Evolutionary conservation across 176 grass and related monocot genomes (phyloP).

Genomic region (Eleusine indica): DNA sequence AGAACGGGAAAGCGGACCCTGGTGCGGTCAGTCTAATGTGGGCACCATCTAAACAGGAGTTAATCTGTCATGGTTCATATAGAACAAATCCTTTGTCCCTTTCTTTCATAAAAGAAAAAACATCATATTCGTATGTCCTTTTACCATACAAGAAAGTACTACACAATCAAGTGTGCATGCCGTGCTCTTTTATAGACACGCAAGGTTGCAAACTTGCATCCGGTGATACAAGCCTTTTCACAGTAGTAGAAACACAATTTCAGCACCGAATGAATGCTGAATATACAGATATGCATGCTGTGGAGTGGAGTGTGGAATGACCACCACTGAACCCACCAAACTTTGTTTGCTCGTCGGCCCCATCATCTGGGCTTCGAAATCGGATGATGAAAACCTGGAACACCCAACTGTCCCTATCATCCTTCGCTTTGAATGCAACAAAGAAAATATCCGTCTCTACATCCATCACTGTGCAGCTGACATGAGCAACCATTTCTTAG

Average conservation of each 20-base stretch:
- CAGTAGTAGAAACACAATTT: not conserved
- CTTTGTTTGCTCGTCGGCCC: not conserved
- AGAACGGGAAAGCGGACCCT: no score
- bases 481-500: not conserved
- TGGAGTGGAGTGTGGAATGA: not conserved
- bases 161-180: no score
- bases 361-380: not conserved
- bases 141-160: no score
- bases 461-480: not conserved
- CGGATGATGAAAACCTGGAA: conserved; percentile 8
- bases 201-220: not conserved
- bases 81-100: no score
- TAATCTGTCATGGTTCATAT: no score
- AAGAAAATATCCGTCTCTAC: not conserved
- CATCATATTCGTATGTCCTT: no score
- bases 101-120: no score
- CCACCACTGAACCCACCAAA: conserved; percentile 21
- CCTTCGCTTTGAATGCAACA: conserved; percentile 13
- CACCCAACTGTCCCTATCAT: conserved; percentile 8
- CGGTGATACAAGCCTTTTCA: not conserved
- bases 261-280: not conserved
- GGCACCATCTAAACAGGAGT: no score
- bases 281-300: not conserved
- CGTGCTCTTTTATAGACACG: no score
- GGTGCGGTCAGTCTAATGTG: no score